A percentile compares a stretch with the other conserved stretches of the same genome.
phyloP scores from a whole-genome alignment of 2,329 filamentous ascomycete species.

The Coleophoma eucalyptorum region DNA sequence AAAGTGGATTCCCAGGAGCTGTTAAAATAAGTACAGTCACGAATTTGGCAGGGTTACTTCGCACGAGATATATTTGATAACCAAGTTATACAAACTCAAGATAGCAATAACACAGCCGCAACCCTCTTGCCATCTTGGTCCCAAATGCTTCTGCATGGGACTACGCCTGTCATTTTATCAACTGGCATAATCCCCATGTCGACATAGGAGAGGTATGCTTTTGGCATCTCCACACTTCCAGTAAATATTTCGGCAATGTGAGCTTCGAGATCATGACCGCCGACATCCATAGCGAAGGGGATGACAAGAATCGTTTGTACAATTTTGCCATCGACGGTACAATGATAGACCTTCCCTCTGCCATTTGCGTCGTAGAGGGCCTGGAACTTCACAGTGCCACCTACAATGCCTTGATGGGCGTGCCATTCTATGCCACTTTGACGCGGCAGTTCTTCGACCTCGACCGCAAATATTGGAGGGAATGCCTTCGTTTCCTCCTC shows the following conservation, averaged over 20 bases:
- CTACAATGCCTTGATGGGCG: slow-evolving; percentile 54
- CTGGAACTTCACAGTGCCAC: slow-evolving; percentile 13
- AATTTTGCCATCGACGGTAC: too few relatives aligned
- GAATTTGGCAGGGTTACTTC: too few relatives aligned
- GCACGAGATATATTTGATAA: too few relatives aligned
- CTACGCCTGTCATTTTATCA: slow-evolving; percentile 15
- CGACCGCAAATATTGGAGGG: slow-evolving; percentile 67
- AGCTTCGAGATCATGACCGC: not conserved
- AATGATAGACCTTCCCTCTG: too few relatives aligned
- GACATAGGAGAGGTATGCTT: slow-evolving; percentile 10
- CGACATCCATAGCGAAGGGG: not conserved
- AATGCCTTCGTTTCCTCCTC: slow-evolving; percentile 30
- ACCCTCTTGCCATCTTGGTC: slow-evolving; percentile 30
- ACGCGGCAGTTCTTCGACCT: slow-evolving; percentile 75
- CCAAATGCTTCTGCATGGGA: slow-evolving; percentile 42
- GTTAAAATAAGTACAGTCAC: too few relatives aligned
- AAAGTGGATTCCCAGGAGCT: too few relatives aligned
- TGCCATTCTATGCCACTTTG: slow-evolving; percentile 81
- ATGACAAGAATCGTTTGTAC: too few relatives aligned
- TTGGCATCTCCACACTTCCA: not conserved
- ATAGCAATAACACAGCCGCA: slow-evolving; percentile 10
- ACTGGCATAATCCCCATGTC: slow-evolving; percentile 7
- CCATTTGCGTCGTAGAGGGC: too few relatives aligned
- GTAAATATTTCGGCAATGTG: slow-evolving; percentile 5
- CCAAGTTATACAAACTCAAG: too few relatives aligned